Evolutionary conservation across 2,329 filamentous ascomycete species (phyloP), one percentile per base, ranked within the genome.

Genomic region (Botryotinia convoluta): DNA sequence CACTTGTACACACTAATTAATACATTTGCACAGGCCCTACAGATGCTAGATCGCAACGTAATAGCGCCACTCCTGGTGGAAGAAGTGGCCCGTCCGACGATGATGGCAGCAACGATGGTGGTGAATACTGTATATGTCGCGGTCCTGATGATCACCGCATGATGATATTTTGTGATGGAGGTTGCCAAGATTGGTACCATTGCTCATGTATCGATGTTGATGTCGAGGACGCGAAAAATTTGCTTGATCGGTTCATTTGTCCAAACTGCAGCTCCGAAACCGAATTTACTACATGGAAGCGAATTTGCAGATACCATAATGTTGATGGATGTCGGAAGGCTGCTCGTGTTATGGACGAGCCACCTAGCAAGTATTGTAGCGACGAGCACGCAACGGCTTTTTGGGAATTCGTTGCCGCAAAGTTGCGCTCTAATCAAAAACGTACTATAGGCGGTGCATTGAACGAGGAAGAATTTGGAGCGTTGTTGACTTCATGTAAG

Each of bases 101-200:
- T n/a, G 76, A 75, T 44, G 79, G 78, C 60, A 80, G 78, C 72
- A 78, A 80, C 71, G 78, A 80, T 75, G 79, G 79, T 37, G 77
- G 77, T 37, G 79, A 79, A 73, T 81, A 81, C 62, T 81, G 80
- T 62, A 75, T 80, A 35, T 81, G 80, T 71, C 77, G 80, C 61
- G 77, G 78, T 59, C 79, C 78, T 57, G 79, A 80, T 71, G 79
- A 81, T 76, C 78, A 80, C 72, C 76, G 78, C 12, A 80, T 80
- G 78, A 81, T 81, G 79, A 77, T 81, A 14, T 77, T 77, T 39
- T 81, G 79, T 64, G 80, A 81, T 62, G 79, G 79, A 16, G 77
- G 77, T 32, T 81, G 80, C 61, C 74, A 80, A 42, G 80, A 81
- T 60, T 81, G 80, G 80, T 81, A 79, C 65, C 80, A 81, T 69